phyloP scores from a whole-genome alignment of 177 flowering plant genomes.

The Vitis hybrid region DNA sequence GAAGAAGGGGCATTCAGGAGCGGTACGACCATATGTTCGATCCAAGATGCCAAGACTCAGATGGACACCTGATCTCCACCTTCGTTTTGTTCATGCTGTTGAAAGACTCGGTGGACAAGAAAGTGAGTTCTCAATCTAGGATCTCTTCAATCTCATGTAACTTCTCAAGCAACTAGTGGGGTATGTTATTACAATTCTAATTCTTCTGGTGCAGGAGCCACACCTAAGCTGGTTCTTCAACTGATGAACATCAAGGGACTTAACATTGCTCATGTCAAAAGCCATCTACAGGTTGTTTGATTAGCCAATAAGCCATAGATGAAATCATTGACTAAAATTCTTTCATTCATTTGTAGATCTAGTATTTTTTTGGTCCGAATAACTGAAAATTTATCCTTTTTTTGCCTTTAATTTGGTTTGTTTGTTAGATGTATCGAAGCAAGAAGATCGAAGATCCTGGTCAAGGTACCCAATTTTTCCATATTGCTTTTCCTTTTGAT shows the following conservation, averaged over 20 bases:
- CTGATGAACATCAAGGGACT: constrained; percentile 85
- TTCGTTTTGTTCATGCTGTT: constrained; percentile 73
- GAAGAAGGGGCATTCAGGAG: constrained; percentile 30
- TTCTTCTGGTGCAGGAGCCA: constrained; percentile 62
- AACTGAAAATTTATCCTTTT: neutral
- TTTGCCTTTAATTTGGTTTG: neutral
- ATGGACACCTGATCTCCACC: constrained; percentile 95
- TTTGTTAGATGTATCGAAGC: constrained; percentile 80
- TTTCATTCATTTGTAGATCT: neutral
- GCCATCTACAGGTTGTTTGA: constrained; percentile 69
- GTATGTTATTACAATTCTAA: neutral
- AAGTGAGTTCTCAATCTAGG: constrained; percentile 37
- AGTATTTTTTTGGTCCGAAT: too few relatives aligned
- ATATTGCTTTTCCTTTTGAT: neutral
- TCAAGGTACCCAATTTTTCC: constrained; percentile 52
- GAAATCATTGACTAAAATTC: neutral
- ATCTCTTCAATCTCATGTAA: neutral
- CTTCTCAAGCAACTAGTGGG: neutral
- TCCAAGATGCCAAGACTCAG: constrained; percentile 89
- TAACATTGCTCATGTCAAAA: constrained; percentile 85
- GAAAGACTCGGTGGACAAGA: constrained; percentile 85
- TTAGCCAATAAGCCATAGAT: neutral
- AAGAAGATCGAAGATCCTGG: constrained; percentile 69
- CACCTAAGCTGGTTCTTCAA: constrained; percentile 87
- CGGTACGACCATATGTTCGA: constrained; percentile 77